Evolutionary conservation across 768 basidiomycete genomes (phyloP), one percentile per base, ranked within the genome.

Genomic region (Auriscalpium microsporum): DNA sequence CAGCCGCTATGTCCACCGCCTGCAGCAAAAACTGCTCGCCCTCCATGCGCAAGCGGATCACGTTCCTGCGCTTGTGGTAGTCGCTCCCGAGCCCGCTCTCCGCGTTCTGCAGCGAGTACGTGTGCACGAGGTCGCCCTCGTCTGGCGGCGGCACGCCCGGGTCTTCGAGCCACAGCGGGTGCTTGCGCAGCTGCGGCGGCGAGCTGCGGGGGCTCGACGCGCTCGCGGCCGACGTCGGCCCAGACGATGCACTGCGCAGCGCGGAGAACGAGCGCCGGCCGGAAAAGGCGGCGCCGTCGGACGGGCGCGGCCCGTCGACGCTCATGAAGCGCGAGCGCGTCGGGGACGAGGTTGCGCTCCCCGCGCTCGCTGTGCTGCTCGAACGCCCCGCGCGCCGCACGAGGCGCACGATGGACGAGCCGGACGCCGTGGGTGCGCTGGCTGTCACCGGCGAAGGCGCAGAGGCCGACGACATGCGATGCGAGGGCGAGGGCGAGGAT

Each of bases 1-100:
- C 94, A 28, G 83, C 82, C 45, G 83, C 77, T 40, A 93, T 84
- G 65, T 89, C 86, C 50, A 77, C 80, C 3, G 90, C 90, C 71
- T 99, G 95, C 62, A 99, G 64, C 62, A 99, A 73, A 71, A 99
- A 99, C 72, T 99, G 96, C 73, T 98, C 91, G 11, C 95, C 96
- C 68, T 96, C 93, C 60, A 93, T 73, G 55, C 95, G 73, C 33
- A 98, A 82, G 19, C 96, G 78, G 36, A 98, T 93, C 46, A 98
- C 95, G 68, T 98, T 90, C 74, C 83, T 87, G 59, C 94, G 76
- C 78, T 98, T 98, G 60, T 82, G 38, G 71, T 99, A 99, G 69
- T 99, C 96, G 56, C 90, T 93, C 35, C 92, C 96, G 38, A 99
- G 69, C 19, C 96, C 96, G 57, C 90, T 92, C 75, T 97, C 94